Evolutionary conservation across 306 rosid species (phyloP).

Genomic region (Hippophae tibetana): DNA sequence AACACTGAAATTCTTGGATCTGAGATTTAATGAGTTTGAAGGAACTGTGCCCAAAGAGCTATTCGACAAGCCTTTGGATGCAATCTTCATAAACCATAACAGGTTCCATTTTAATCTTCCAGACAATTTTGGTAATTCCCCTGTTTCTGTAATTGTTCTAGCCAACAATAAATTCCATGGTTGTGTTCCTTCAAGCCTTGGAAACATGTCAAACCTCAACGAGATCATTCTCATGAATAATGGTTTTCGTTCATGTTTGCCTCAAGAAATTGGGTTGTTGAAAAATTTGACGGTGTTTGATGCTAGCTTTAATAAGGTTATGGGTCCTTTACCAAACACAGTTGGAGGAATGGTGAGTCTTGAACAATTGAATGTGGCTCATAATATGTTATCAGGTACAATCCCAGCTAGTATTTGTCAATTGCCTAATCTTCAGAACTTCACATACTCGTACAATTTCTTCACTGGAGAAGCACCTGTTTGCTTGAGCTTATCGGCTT

Average conservation of each 20-base stretch:
- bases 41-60: constrained; percentile 74
- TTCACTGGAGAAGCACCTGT: constrained; percentile 73
- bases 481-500: constrained; percentile 36
- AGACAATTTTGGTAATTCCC: constrained; percentile 83
- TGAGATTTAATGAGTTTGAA: constrained; percentile 89
- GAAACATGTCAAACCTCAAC: constrained; percentile 66
- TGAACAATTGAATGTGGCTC: constrained; percentile 78
- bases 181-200: constrained; percentile 73
- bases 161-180: constrained; percentile 81
- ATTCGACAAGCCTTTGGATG: constrained; percentile 77
- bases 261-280: constrained; percentile 62
- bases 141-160: constrained; percentile 80
- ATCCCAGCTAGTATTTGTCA: constrained; percentile 64
- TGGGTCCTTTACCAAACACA: constrained; percentile 64
- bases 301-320: constrained; percentile 61
- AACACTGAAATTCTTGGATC: constrained; percentile 66
- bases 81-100: constrained; percentile 76
- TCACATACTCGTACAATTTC: constrained; percentile 69
- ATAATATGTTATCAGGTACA: constrained; percentile 64
- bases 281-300: constrained; percentile 78
- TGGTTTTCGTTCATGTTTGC: constrained; percentile 59
- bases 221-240: constrained; percentile 80
- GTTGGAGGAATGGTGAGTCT: constrained; percentile 44
- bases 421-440: constrained; percentile 65
- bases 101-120: constrained; percentile 64